These are phyloP conservation scores for Nicotiana tabacum DNA, from an alignment of 257 asterid genomes.

Conservation along the genomic window DNA sequence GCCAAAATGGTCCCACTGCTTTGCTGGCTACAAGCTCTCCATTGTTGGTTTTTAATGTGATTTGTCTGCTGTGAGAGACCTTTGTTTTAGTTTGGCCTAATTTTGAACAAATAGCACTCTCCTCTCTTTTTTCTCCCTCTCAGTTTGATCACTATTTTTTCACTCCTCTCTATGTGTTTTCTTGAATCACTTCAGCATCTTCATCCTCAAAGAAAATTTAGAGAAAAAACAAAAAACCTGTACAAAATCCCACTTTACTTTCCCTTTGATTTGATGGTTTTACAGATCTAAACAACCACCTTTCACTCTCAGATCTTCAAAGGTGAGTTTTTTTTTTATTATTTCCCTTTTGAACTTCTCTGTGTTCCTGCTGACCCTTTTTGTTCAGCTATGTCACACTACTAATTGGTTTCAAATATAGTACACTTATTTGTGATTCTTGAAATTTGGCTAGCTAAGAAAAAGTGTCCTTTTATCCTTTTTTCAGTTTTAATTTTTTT, in stretches of 20 bases:
- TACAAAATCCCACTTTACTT: neutral
- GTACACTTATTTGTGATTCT: neutral
- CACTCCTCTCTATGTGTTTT: slow-evolving; percentile 6
- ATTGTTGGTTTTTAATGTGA: slow-evolving; percentile 79
- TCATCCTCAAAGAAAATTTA: slow-evolving; percentile 21
- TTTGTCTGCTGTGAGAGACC: slow-evolving; percentile 66
- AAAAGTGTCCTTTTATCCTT: neutral
- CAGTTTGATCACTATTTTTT: neutral
- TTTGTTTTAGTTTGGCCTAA: slow-evolving; percentile 43
- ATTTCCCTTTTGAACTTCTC: slow-evolving; percentile 4
- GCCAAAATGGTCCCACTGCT: slow-evolving; percentile 66
- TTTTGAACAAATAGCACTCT: slow-evolving; percentile 26
- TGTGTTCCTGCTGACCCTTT: neutral
- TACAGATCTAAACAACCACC: slow-evolving; percentile 47
- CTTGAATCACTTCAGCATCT: slow-evolving; percentile 27
- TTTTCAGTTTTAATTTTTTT: neutral
- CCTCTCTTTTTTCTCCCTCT: slow-evolving; percentile 16
- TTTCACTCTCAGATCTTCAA: slow-evolving; percentile 55
- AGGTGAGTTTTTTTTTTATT: slow-evolving; percentile 32
- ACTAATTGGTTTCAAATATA: neutral
- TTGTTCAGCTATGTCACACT: neutral
- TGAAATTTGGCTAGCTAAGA: neutral
- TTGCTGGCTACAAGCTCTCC: slow-evolving; percentile 78
- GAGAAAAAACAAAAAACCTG: slow-evolving; percentile 6
- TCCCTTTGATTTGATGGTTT: slow-evolving; percentile 45